A percentile compares a stretch with the other conserved stretches of the same genome.
phyloP scores from a whole-genome alignment of 129 eudicot species.

The Ambrosia trifida region DNA sequence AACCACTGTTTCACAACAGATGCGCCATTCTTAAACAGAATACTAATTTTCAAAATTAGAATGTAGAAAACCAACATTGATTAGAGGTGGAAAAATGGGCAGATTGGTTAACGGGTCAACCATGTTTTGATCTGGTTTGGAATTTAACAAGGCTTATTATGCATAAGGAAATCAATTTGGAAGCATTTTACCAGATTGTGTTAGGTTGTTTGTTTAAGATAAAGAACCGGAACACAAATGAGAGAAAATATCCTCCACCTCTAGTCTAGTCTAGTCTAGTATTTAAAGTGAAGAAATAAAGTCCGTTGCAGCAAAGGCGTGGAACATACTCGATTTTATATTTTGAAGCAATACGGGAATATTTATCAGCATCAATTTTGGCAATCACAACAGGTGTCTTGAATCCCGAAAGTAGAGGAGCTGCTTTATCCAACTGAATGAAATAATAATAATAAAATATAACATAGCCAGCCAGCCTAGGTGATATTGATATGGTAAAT shows the following conservation, averaged over 20 bases:
- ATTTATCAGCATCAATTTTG: conserved; percentile 89
- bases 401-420: conserved; percentile 74
- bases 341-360: conserved; percentile 65
- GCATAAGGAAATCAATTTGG: not conserved
- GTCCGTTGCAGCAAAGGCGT: conserved; percentile 11
- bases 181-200: not conserved
- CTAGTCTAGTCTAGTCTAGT: not conserved
- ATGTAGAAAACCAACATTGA: not conserved
- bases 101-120: not conserved
- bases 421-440: conserved; percentile 92
- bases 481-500: too few relatives aligned
- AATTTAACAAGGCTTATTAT: not conserved
- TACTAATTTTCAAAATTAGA: not conserved
- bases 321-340: conserved; percentile 77
- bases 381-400: conserved; percentile 84
- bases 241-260: not conserved
- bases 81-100: not conserved
- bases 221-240: not conserved
- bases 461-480: too few relatives aligned
- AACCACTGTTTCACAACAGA: conserved; percentile 71
- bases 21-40: conserved; percentile 12
- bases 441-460: too few relatives aligned
- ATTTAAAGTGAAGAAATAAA: not conserved
- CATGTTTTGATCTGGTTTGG: not conserved
- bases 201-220: too few relatives aligned